These are phyloP conservation scores for Chlorella vulgaris DNA, from an alignment of 139 green algal genomes.

Conservation along the genomic window DNA sequence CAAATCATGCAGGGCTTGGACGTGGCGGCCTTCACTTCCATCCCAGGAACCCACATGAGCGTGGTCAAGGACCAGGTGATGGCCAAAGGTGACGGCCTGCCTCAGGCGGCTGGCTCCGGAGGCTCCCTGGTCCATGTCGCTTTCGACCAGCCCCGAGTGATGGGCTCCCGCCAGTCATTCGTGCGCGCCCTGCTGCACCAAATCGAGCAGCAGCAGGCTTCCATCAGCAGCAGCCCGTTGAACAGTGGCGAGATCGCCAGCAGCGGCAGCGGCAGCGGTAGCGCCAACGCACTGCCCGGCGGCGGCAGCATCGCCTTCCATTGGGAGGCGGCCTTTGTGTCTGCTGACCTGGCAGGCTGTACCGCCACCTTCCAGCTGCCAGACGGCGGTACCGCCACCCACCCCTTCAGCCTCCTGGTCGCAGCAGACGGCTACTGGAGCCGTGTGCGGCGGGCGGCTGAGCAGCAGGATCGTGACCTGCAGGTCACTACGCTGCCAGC, in stretches of 20 bases:
- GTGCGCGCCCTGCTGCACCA: neutral
- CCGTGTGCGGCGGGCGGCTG: constrained; percentile 14
- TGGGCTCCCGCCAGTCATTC: constrained; percentile 16
- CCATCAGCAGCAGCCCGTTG: too few relatives aligned
- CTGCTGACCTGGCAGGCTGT: neutral
- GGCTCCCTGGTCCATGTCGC: neutral
- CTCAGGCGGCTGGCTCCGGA: neutral
- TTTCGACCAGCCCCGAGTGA: neutral
- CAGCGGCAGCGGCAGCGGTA: too few relatives aligned
- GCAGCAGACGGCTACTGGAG: constrained; percentile 5
- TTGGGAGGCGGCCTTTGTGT: neutral
- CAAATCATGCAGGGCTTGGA: too few relatives aligned
- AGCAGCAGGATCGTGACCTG: neutral
- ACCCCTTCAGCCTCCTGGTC: constrained; percentile 8
- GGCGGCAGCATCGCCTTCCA: neutral
- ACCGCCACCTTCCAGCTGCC: neutral
- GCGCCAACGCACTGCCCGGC: too few relatives aligned
- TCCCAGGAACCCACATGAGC: neutral
- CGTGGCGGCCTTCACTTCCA: neutral
- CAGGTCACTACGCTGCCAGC: neutral
- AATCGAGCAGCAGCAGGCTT: neutral
- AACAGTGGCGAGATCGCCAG: too few relatives aligned
- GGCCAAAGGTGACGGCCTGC: neutral
- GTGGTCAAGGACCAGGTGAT: neutral
- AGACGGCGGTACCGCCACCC: neutral